Evolutionary conservation across 306 rosid genomes (phyloP).

Genomic region (Glycine tomentella): DNA sequence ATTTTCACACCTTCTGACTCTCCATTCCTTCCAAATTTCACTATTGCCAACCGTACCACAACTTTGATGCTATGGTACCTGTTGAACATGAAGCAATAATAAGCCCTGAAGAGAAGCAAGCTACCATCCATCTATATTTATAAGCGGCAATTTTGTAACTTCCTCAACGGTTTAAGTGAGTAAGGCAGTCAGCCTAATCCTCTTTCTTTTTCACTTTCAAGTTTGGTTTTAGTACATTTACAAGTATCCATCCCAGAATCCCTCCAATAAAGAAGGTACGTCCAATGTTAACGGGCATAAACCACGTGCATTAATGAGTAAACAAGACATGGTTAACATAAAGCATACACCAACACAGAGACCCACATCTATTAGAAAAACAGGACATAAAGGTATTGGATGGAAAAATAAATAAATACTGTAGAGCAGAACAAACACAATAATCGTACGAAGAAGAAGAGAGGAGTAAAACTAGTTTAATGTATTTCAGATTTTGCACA

Average conservation of each 20-base stretch:
- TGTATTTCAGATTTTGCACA: too few relatives aligned
- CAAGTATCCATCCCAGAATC: slow-evolving; percentile 80
- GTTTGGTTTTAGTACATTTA: slow-evolving; percentile 72
- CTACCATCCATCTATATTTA: too few relatives aligned
- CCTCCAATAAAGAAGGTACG: slow-evolving; percentile 84
- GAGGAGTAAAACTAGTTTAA: too few relatives aligned
- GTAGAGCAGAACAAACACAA: too few relatives aligned
- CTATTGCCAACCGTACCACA: not conserved
- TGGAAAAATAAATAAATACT: too few relatives aligned
- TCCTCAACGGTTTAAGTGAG: too few relatives aligned
- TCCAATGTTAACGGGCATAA: slow-evolving; percentile 80
- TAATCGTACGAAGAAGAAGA: too few relatives aligned
- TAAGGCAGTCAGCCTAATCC: too few relatives aligned
- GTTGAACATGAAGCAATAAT: slow-evolving; percentile 78
- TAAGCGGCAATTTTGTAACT: too few relatives aligned
- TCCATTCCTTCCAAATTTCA: slow-evolving; percentile 28
- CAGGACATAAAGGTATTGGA: too few relatives aligned
- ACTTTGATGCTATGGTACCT: slow-evolving; percentile 53
- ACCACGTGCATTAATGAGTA: slow-evolving; percentile 72
- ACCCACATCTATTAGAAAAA: not conserved
- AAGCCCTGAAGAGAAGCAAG: too few relatives aligned
- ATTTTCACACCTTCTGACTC: slow-evolving; percentile 4
- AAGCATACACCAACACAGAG: not conserved
- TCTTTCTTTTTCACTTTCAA: slow-evolving; percentile 76
- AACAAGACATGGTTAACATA: slow-evolving; percentile 6